These are phyloP conservation scores for Sechiopsis laciniata DNA, from an alignment of 306 rosid genomes.

Conservation along the genomic window DNA sequence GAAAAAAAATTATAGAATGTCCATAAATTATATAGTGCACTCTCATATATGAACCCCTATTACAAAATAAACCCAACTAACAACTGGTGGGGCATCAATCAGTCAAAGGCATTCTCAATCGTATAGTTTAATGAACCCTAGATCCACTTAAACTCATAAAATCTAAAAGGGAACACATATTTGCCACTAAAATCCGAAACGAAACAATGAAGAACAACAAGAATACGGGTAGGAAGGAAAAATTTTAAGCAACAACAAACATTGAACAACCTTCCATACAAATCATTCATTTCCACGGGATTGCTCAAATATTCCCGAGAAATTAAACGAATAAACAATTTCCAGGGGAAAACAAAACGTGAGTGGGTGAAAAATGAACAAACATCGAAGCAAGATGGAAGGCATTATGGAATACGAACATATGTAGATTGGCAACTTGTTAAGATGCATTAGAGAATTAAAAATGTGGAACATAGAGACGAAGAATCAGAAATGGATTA, in stretches of 20 bases:
- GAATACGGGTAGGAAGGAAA: background rate
- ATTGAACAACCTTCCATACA: background rate
- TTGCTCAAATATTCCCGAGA: background rate
- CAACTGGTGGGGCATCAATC: too few species aligned
- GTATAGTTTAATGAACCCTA: background rate
- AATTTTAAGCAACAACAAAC: background rate
- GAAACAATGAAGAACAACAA: background rate
- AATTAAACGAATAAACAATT: background rate
- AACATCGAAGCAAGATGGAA: background rate
- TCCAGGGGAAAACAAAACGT: background rate
- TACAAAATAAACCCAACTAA: too few species aligned
- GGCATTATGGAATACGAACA: background rate
- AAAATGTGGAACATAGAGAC: conserved; percentile 3
- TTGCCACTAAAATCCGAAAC: background rate
- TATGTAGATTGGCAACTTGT: background rate
- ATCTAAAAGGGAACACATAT: background rate
- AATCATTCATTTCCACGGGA: background rate
- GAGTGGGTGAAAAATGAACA: background rate
- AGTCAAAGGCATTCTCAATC: background rate
- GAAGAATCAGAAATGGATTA: background rate
- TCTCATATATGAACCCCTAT: too few species aligned
- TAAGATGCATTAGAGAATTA: background rate
- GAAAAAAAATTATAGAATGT: too few species aligned
- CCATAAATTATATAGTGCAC: too few species aligned
- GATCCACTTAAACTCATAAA: background rate